phyloP scores from a whole-genome alignment of 257 asterid genomes.

The Ilex aquifolium region DNA sequence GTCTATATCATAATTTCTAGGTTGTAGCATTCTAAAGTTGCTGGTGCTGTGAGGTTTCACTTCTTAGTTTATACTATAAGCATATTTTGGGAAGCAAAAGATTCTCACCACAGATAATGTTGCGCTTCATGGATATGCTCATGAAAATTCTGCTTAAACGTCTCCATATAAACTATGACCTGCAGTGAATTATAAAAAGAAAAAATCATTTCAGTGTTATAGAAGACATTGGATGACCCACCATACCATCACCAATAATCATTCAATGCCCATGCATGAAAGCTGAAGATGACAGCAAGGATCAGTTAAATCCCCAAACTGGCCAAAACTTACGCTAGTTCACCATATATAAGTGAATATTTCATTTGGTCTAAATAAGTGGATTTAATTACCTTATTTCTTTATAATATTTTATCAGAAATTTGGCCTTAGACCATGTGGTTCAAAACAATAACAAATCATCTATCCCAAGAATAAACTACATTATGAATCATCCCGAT shows the following conservation, averaged over 20 bases:
- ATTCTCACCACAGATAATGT: conserved; percentile 59
- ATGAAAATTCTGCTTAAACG: conserved; percentile 75
- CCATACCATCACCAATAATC: too few relatives aligned
- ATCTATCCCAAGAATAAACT: too few relatives aligned
- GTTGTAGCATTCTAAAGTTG: too few relatives aligned
- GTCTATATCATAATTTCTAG: not conserved
- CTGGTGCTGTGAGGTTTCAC: too few relatives aligned
- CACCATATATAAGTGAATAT: not conserved
- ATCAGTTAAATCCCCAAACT: too few relatives aligned
- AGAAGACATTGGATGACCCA: not conserved
- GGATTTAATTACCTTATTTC: conserved; percentile 38
- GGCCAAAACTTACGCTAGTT: too few relatives aligned
- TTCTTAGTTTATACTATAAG: too few relatives aligned
- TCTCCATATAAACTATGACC: conserved; percentile 96
- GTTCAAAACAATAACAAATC: too few relatives aligned
- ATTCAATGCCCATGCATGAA: too few relatives aligned
- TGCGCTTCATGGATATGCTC: conserved; percentile 51
- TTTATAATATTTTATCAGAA: too few relatives aligned
- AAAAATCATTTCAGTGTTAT: not conserved
- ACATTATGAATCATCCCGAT: not conserved
- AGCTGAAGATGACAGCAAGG: too few relatives aligned
- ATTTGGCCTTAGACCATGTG: too few relatives aligned
- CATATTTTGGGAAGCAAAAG: conserved; percentile 12
- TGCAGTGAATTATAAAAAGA: conserved; percentile 24
- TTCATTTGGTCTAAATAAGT: not conserved